A percentile compares a stretch with the other conserved stretches of the same genome.
Evolutionary conservation across 495 filamentous ascomycete genomes (phyloP).

Genomic region (Daldinia vernicosa): DNA sequence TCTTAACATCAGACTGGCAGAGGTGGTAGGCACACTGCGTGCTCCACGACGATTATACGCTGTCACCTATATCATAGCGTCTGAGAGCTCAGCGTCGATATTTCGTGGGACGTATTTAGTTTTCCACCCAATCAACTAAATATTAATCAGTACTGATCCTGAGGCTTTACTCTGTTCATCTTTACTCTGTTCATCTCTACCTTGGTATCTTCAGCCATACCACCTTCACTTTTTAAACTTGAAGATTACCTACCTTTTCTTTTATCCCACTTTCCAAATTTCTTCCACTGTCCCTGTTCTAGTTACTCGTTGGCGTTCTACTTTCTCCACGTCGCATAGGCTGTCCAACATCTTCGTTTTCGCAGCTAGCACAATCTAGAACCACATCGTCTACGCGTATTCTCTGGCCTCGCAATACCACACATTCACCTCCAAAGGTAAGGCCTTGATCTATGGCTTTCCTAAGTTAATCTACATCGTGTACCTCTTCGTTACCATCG

Average conservation of each 20-base stretch:
- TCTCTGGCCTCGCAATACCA: not conserved
- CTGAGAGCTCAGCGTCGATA: not conserved
- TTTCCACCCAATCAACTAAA: not conserved
- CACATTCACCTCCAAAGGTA: not conserved
- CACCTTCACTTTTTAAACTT: not conserved
- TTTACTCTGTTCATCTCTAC: not conserved
- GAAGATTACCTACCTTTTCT: not conserved
- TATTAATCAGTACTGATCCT: not conserved
- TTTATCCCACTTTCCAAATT: not conserved
- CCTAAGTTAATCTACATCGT: too few species aligned
- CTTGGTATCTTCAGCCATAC: not conserved
- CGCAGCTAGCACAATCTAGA: not conserved
- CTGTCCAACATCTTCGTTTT: not conserved
- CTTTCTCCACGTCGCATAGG: not conserved
- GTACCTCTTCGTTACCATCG: not conserved
- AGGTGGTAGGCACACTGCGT: not conserved
- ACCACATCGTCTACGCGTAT: not conserved
- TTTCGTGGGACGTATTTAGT: not conserved
- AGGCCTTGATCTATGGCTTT: not conserved
- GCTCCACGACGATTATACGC: not conserved
- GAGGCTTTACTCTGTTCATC: not conserved
- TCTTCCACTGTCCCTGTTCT: not conserved
- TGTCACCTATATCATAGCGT: not conserved
- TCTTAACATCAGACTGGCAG: slow-evolving; percentile 5
- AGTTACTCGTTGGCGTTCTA: not conserved